Conservation (phyloP, 73 alveolate species). For the Durusdinium trenchii region DNA sequence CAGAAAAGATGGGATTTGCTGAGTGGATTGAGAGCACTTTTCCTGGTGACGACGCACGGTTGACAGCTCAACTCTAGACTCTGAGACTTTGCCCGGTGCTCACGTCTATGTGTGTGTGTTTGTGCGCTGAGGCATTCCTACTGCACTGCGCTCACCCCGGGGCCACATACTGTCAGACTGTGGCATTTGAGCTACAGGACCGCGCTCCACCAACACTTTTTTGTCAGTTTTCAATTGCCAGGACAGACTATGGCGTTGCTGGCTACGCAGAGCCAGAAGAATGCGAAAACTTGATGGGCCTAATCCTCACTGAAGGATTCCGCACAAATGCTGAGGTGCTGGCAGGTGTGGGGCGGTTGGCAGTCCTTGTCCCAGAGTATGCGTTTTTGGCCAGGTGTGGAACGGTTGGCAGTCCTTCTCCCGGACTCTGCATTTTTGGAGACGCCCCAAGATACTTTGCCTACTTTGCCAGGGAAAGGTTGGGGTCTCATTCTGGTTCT, state of each 20-base stretch:
- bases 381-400: not conserved
- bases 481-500: too few relatives aligned
- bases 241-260: not conserved
- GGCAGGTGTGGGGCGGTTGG: conserved; percentile 6
- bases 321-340: not conserved
- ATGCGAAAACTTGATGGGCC: not conserved
- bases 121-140: not conserved
- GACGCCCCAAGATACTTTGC: not conserved
- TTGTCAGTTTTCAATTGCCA: not conserved
- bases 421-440: not conserved
- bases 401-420: not conserved
- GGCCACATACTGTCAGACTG: not conserved
- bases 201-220: not conserved
- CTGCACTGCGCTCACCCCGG: not conserved
- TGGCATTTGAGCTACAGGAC: not conserved
- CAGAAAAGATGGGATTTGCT: not conserved
- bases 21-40: not conserved
- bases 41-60: not conserved
- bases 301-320: conserved; percentile 3
- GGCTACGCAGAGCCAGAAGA: conserved; percentile 17
- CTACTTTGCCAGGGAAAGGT: not conserved
- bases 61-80: not conserved
- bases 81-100: not conserved
- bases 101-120: not conserved
- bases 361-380: not conserved